A percentile compares a stretch with the other conserved stretches of the same genome.
phyloP scores from a whole-genome alignment of 352 stramenopile genomes.

The Globisporangium sylvaticum region DNA sequence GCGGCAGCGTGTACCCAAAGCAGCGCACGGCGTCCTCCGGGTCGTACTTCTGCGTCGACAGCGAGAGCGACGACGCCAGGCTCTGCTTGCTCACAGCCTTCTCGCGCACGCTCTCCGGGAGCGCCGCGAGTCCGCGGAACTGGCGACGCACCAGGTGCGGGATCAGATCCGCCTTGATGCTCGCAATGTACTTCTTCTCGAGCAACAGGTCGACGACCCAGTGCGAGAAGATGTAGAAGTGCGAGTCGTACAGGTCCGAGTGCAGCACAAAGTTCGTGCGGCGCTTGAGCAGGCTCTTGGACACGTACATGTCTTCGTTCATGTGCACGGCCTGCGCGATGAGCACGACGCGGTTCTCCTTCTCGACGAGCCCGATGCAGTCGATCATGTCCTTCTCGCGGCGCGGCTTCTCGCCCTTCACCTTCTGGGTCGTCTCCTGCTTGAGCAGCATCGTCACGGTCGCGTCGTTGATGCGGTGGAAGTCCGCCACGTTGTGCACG shows the following conservation, averaged over 20 bases:
- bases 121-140: slow-evolving; percentile 58
- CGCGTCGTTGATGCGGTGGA: slow-evolving; percentile 79
- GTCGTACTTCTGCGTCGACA: slow-evolving; percentile 49
- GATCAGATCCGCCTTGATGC: slow-evolving; percentile 80
- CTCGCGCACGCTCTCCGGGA: slow-evolving; percentile 50
- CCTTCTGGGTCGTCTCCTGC: slow-evolving; percentile 38
- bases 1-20: slow-evolving; percentile 67
- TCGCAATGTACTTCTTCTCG: slow-evolving; percentile 84
- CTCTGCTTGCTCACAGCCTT: slow-evolving; percentile 57
- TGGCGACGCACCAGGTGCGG: slow-evolving; percentile 74
- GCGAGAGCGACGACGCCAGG: slow-evolving; percentile 55
- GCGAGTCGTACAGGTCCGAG: slow-evolving; percentile 75
- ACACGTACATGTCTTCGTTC: slow-evolving; percentile 77
- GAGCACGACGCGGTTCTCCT: slow-evolving; percentile 67
- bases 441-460: slow-evolving; percentile 83
- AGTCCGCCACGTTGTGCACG: slow-evolving; percentile 77
- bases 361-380: slow-evolving; percentile 67
- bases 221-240: slow-evolving; percentile 86
- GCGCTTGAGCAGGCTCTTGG: slow-evolving; percentile 74
- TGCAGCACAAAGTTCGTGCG: slow-evolving; percentile 68
- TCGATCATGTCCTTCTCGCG: slow-evolving; percentile 82
- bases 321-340: slow-evolving; percentile 73
- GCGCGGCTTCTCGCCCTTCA: slow-evolving; percentile 63
- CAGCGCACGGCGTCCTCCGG: slow-evolving; percentile 66
- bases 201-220: slow-evolving; percentile 74